These are phyloP conservation scores for Isoetes taiwanensis DNA, from an alignment of 75 land plant genomes.

Conservation along the genomic window DNA sequence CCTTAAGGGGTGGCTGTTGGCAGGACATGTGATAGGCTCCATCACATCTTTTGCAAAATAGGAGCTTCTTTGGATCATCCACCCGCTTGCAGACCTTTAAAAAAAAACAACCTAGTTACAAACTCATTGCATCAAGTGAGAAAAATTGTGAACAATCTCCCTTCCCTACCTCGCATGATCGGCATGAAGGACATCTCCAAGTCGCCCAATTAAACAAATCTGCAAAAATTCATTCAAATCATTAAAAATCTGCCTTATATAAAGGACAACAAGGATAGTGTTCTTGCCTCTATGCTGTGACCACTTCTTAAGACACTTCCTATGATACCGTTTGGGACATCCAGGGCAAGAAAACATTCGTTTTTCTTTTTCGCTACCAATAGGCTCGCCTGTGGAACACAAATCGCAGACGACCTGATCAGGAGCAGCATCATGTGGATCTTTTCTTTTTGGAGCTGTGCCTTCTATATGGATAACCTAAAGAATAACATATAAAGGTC, in stretches of 20 bases:
- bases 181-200: conserved; percentile 82
- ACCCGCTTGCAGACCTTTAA: conserved; percentile 64
- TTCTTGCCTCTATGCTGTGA: conserved; percentile 60
- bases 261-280: not conserved
- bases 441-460: not conserved
- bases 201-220: conserved; percentile 97
- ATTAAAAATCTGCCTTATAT: not conserved
- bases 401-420: conserved; percentile 62
- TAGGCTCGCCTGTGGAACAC: conserved; percentile 66
- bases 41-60: conserved; percentile 98
- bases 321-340: conserved; percentile 78
- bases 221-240: conserved; percentile 15
- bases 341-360: conserved; percentile 73
- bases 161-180: conserved; percentile 74
- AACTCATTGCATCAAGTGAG: not conserved
- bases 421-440: not conserved
- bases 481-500: not conserved
- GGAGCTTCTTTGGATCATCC: conserved; percentile 90
- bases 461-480: not conserved
- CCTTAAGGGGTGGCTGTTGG: conserved; percentile 94
- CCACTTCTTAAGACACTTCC: conserved; percentile 81
- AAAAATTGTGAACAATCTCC: not conserved
- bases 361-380: conserved; percentile 53
- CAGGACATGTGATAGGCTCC: conserved; percentile 82
- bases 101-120: not conserved